phyloP scores from a whole-genome alignment of 306 rosid genomes.

The Dalbergia oliveri region DNA sequence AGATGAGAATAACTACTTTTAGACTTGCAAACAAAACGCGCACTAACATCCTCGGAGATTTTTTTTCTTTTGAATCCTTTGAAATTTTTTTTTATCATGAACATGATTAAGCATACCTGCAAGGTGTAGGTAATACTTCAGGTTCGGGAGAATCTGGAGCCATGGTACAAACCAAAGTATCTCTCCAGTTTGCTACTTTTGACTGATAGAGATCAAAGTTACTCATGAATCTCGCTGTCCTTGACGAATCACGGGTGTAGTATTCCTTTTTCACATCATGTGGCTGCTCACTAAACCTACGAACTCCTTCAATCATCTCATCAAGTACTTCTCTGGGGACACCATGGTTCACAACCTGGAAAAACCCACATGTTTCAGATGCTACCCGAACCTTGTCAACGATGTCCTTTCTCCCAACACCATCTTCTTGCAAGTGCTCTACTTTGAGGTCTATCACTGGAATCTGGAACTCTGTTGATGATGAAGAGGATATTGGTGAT shows the following conservation, averaged over 20 bases:
- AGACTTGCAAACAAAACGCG: too few species aligned
- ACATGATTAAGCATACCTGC: conserved; percentile 10
- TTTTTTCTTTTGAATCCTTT: background rate
- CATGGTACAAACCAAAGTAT: background rate
- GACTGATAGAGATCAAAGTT: conserved; percentile 27
- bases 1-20: too few species aligned
- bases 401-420: background rate
- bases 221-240: background rate
- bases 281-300: conserved; percentile 28
- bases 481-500: background rate
- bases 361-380: conserved; percentile 31
- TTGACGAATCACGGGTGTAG: conserved; percentile 1
- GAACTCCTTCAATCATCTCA: conserved; percentile 31
- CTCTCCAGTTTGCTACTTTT: conserved; percentile 42
- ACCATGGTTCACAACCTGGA: conserved; percentile 42
- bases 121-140: background rate
- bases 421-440: background rate
- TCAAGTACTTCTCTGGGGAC: conserved; percentile 17
- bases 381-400: conserved; percentile 2
- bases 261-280: conserved; percentile 7
- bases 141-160: conserved; percentile 28
- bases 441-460: conserved; percentile 31
- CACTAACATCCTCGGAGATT: background rate
- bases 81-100: background rate
- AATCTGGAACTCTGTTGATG: background rate